Base-by-base conservation (phyloP, 805 yeast genomes). In the Torulaspora indica region DNA sequence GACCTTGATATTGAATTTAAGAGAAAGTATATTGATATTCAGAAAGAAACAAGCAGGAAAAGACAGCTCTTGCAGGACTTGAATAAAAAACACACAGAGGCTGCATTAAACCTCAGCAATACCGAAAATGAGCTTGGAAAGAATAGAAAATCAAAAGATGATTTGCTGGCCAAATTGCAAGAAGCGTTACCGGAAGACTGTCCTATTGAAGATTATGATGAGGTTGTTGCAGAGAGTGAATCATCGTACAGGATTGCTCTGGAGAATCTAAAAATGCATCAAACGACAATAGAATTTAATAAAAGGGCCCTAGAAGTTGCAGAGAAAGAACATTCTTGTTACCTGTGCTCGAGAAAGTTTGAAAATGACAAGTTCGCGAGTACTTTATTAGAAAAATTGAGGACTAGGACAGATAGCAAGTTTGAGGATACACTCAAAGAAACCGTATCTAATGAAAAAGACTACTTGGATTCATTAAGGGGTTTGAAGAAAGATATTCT, bases 311-410 rank as follows among this genome's bases (percentile, higher is more conserved):
- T 85, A 8, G 75, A 77, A 24, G 62, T 75, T 32, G 93, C 95
- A 0, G 66, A 77, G 22, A 56, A 60, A 3, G 72, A 75, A 7
- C 73, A 79, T 8, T 70, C 76, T 38, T 91, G 97, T 63, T 67
- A 81, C 34, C 67, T 90, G 35, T 91, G 98, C 62, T 76, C 77
- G 14, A 71, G 95, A 40, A 70, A 74, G 9, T 85, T 89, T 63
- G 75, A 75, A 12, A 69, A 67, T 8, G 55, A 57, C 1, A 63
- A 57, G 2, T 47, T 53, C 1, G 57, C 57, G 5, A 47, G 56
- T 10, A 44, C 46, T 1, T 52, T 70, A 12, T 43, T 70, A 9
- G 30, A 49, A 4, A 69, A 61, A 20, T 39, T 69, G 39, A 54
- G 57, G 37, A 48, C 61, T 2, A 60, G 64, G 31, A 59, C 66